These are phyloP conservation scores for Ophiostoma fasciatum DNA, from an alignment of 2,329 filamentous ascomycete species.

Conservation along the genomic window DNA sequence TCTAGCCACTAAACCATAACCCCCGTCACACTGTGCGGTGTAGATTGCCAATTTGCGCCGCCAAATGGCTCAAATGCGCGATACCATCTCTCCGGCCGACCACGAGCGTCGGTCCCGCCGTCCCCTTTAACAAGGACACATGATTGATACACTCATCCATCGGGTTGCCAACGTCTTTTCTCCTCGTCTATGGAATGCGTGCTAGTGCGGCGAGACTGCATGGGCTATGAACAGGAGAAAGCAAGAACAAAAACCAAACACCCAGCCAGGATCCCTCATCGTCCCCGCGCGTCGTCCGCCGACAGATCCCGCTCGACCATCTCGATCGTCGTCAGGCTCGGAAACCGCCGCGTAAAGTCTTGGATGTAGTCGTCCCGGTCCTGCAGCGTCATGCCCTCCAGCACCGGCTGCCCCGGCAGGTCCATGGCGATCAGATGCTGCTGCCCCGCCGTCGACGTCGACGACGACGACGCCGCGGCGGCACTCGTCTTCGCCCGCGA, in stretches of 20 bases:
- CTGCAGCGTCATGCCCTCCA: slow-evolving; percentile 37
- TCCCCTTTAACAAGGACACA: no score
- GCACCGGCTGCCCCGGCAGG: slow-evolving; percentile 30
- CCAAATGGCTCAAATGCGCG: no score
- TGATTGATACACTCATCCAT: no score
- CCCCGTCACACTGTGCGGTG: no score
- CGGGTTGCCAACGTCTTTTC: no score
- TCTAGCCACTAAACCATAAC: slow-evolving; percentile 13
- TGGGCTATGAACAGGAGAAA: no score
- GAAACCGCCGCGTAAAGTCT: slow-evolving; percentile 73
- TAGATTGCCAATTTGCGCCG: no score
- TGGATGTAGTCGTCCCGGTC: slow-evolving; percentile 51
- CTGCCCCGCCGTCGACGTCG: slow-evolving; percentile 7
- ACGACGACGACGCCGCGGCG: slow-evolving; percentile 4
- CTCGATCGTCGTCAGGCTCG: slow-evolving; percentile 71
- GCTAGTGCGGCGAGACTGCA: no score
- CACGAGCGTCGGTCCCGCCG: no score
- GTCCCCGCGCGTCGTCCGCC: slow-evolving; percentile 17
- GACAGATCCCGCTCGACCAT: slow-evolving; percentile 61
- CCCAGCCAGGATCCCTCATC: no score
- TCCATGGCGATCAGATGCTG: slow-evolving; percentile 26
- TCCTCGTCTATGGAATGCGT: no score
- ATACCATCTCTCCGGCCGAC: no score
- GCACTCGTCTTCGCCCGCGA: slow-evolving; percentile 11
- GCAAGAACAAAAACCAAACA: neutral